Evolutionary conservation across 2,329 filamentous ascomycete species (phyloP).

Genomic region (Diaporthe helianthi): DNA sequence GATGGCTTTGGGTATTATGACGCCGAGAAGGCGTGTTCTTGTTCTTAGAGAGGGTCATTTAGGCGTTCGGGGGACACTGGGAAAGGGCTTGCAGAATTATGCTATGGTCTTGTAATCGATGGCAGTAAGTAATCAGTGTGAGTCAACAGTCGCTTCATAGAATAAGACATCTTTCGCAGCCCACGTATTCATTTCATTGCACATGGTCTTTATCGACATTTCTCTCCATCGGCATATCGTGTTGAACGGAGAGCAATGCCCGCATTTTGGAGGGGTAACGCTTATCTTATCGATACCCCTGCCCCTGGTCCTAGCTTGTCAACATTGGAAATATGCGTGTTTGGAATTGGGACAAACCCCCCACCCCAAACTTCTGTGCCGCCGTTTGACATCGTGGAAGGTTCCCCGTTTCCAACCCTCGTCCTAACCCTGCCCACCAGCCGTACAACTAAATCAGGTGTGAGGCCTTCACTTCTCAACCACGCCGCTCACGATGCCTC

Average conservation of each 20-base stretch:
- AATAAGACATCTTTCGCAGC: conserved; percentile 21
- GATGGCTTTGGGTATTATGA: conserved; percentile 35
- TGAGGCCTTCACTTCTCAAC: not conserved
- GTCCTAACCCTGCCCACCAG: conserved; percentile 13
- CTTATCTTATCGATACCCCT: conserved; percentile 27
- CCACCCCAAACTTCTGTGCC: not conserved
- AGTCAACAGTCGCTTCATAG: conserved; percentile 20
- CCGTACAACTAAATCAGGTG: not conserved
- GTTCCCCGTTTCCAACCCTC: not conserved
- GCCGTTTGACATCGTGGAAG: too few species aligned
- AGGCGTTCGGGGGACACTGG: conserved; percentile 20
- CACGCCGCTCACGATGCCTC: conserved; percentile 38
- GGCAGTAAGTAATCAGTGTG: conserved; percentile 15
- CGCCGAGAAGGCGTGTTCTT: conserved; percentile 7
- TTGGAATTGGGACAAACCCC: not conserved
- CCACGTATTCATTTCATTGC: not conserved
- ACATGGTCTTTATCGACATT: not conserved
- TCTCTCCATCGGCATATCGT: not conserved
- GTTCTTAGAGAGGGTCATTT: conserved; percentile 27
- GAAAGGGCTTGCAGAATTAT: conserved; percentile 20
- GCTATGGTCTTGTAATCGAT: conserved; percentile 18
- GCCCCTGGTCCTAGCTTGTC: not conserved
- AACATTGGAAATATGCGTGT: not conserved
- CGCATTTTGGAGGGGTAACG: conserved; percentile 18
- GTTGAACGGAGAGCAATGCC: not conserved